Conservation (phyloP, 768 basidiomycete genomes). For the Serendipita indica region DNA sequence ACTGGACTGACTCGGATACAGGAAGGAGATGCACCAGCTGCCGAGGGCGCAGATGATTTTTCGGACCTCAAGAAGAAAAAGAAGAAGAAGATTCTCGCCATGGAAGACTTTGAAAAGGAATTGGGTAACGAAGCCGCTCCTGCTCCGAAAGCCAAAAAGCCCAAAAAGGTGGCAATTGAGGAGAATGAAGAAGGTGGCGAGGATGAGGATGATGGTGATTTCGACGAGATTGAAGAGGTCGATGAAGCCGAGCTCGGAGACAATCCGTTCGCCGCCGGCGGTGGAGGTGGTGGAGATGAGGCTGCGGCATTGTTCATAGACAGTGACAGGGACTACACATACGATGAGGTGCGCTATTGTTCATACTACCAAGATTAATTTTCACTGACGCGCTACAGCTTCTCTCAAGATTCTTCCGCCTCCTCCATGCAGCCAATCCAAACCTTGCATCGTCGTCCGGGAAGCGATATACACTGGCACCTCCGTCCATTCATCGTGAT, state of each 20-base stretch:
- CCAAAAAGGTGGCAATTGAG: conserved; percentile 33
- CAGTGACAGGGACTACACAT: conserved; percentile 92
- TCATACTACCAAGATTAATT: not conserved
- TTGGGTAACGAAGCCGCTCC: conserved; percentile 49
- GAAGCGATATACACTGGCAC: conserved; percentile 94
- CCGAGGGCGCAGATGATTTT: conserved; percentile 48
- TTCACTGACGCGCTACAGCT: conserved; percentile 35
- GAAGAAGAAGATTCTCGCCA: conserved; percentile 85
- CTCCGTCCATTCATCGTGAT: conserved; percentile 86
- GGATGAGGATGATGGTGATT: conserved; percentile 36
- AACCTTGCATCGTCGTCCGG: conserved; percentile 64
- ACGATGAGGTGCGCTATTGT: conserved; percentile 56
- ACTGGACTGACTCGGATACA: not conserved
- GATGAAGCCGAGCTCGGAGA: conserved; percentile 63
- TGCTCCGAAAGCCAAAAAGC: conserved; percentile 17
- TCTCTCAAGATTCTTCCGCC: conserved; percentile 79
- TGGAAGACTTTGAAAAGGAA: conserved; percentile 92
- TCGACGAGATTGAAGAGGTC: conserved; percentile 21
- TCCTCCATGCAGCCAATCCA: conserved; percentile 88
- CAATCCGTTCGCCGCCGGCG: conserved; percentile 52
- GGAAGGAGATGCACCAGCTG: conserved; percentile 16
- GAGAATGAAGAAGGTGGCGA: conserved; percentile 50
- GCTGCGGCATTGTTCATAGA: conserved; percentile 83
- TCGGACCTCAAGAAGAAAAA: conserved; percentile 91
- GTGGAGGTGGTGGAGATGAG: conserved; percentile 36